These are phyloP conservation scores for Vickermania ingenoplastis DNA, from an alignment of 208 protist species.

Conservation along the genomic window DNA sequence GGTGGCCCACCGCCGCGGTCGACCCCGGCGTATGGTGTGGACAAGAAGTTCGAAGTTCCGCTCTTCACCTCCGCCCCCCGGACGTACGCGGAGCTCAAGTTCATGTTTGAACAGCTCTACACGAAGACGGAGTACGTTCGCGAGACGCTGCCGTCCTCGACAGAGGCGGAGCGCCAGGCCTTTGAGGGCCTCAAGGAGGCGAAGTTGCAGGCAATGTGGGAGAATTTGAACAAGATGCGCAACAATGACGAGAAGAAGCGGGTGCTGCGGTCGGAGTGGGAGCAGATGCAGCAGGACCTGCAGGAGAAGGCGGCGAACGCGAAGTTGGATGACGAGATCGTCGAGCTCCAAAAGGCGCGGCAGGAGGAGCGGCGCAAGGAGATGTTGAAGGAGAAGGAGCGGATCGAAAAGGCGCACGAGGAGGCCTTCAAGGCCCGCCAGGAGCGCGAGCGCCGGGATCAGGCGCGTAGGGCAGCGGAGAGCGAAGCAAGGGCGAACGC, in stretches of 20 bases:
- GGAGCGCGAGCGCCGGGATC: neutral
- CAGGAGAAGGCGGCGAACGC: constrained; percentile 4
- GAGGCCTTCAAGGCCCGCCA: neutral
- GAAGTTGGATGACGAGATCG: neutral
- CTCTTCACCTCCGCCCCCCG: constrained; percentile 4
- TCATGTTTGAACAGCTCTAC: constrained; percentile 8
- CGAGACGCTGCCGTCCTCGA: constrained; percentile 3
- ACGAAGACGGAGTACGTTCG: neutral
- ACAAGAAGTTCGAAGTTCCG: constrained; percentile 3
- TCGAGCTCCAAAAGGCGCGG: neutral
- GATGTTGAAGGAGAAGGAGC: neutral
- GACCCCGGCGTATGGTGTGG: neutral
- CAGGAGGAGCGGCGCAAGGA: neutral
- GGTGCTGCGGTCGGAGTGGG: constrained; percentile 13
- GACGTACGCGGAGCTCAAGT: constrained; percentile 2
- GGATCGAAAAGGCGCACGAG: constrained; percentile 6
- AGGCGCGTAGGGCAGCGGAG: too few species aligned
- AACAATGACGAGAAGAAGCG: constrained; percentile 2
- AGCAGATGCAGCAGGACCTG: constrained; percentile 13
- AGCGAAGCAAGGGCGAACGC: neutral
- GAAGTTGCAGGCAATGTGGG: neutral
- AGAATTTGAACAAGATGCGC: constrained; percentile 8
- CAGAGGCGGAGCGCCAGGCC: neutral
- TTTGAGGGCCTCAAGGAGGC: neutral
- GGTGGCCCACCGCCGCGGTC: neutral